Base-by-base conservation (phyloP, 164 flowering plant species). In the Annona cherimola region DNA sequence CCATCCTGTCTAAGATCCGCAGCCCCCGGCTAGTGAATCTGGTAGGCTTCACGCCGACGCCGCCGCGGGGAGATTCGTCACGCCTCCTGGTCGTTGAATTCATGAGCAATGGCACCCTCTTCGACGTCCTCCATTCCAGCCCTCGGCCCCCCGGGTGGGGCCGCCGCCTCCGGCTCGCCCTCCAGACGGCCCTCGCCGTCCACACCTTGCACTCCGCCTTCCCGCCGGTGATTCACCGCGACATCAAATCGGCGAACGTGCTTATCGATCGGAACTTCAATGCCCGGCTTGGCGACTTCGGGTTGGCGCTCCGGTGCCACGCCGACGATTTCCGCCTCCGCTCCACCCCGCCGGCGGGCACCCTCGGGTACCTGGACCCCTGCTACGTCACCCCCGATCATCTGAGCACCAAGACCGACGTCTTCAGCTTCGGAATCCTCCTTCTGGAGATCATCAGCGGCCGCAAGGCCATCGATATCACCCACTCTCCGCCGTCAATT, bases 341-440 rank as follows among this genome's bases (percentile, higher is more conserved):
- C n/a, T 88, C 95, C 1, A 89, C 95, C 6, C 97, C 97, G 0
- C 98, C 99, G 0, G 99, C 99, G 0, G 99, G 99, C 2, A 94
- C 98, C 11, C 83, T 94, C 63, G 99, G 99, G 63, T 94, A 94
- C 74, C 80, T 94, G 40, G 99, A 94, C 79, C 99, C 99, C 8
- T 76, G 84, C 46, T 94, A 94, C 78, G 86, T 91, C n/a, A 88
- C 94, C 26, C 98, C 98, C 1, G 93, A 90, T 69, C 87, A 87
- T 82, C 77, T 94, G 74, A 90, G 96, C 76, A 86, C 94, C 2
- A 94, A 93, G 73, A 87, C 86, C 42, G 99, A 94, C 80, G 99
- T 94, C 2, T 94, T 92, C 71, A 94, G 99, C 76, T 94, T 94
- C 80, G 99, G 98, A 69, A 91, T 93, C 69, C 82, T 94, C 73